Base-by-base conservation (phyloP, 164 flowering plant genomes). In the Stephania yunnanensis region DNA sequence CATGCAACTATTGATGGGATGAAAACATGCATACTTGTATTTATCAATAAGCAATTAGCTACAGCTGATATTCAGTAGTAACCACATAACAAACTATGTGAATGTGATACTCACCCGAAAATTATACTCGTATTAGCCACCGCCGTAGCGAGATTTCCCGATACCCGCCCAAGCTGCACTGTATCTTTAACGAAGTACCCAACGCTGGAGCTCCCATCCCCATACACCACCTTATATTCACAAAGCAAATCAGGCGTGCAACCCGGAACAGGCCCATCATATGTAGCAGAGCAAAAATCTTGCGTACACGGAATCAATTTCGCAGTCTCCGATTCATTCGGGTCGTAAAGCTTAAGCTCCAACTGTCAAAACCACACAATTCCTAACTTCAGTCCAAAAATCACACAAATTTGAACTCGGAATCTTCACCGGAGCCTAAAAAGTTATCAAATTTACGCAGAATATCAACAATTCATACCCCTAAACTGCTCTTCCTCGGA, bases 161-260 rank as follows among this genome's bases (percentile, higher is more conserved):
- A 81, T 17, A 83, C 94, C 68, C 69, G 83, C 50, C 85, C 74
- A 67, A 88, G 78, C 11, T 81, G 83, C 50, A 92, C 19, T 71
- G 42, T 6, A 84, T 96, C 99, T 77, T 80, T 82, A 31, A 96
- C 94, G 81, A 85, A 96, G 85, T 86, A 89, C 44, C 99, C 99
- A 74, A 85, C 65, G 70, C 94, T 92, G 63, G 92, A 69, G 85
- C 99, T 94, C 74, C 99, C 99, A 83, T 96, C 99, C 70, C 98
- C 99, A 86, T 95, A 95, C 12, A 77, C 77, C 73, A 92, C 91
- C 73, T 69, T 79, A 76, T 91, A 96, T 25, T 81, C 82, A 73
- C 98, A 96, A 11, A 19, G 80, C 75, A 77, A 13, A 2, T 84
- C 80, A 13, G 86, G 75, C 30, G 55, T 78, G 80, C 99, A 96